Evolutionary conservation across 345 rosid genomes (phyloP), one percentile per base, ranked within the genome.

Genomic region (Stellera chamaejasme): DNA sequence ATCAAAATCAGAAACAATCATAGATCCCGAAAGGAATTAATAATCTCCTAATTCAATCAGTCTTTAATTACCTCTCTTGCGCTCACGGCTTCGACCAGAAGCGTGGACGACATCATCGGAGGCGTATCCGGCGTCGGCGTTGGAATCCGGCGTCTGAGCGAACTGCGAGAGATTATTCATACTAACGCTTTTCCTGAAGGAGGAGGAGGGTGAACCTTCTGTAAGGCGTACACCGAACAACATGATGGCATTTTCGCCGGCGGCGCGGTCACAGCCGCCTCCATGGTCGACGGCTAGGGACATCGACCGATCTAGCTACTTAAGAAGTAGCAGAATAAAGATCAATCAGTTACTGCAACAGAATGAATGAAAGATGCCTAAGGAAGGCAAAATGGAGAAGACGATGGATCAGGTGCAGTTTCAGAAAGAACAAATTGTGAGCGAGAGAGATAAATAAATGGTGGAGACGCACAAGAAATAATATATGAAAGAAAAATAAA

Each of bases 91-190:
- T 41, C 81, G 59, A 8, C 56, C 94, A 43, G 83, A 75, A 45
- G 90, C 79, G 64, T 85, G 94, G 48, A 82, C 75, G 58, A 85
- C 85, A 55, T 83, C 90, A 59, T 83, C 94, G 1, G 94, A 86
- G 57, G 73, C 90, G 44, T 86, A 86, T 5, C 87, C 90, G 15
- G 75, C 76, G 26, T 79, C 87, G 1, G 75, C 67, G 61, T 60
- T 79, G 1, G 77, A 55, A 23, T 82, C 88, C 58, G 67, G 50
- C 32, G 66, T 56, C 41, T 73, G 87, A 48, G 82, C 87, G 48
- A 72, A 80, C 27, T 82, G 85, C 44, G 83, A 77, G 11, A 82
- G 80, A 67, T 85, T 85, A 50, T 64, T 75, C 94, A 85, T 85
- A 51, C 93, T 85, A 16, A 63, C 78, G 59, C 82, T 85, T 67